Percentiles rank a stretch among this genome's conserved stretches.
Evolutionary conservation across 2,329 filamentous ascomycete species (phyloP).

Genomic region (Akanthomyces muscarius): DNA sequence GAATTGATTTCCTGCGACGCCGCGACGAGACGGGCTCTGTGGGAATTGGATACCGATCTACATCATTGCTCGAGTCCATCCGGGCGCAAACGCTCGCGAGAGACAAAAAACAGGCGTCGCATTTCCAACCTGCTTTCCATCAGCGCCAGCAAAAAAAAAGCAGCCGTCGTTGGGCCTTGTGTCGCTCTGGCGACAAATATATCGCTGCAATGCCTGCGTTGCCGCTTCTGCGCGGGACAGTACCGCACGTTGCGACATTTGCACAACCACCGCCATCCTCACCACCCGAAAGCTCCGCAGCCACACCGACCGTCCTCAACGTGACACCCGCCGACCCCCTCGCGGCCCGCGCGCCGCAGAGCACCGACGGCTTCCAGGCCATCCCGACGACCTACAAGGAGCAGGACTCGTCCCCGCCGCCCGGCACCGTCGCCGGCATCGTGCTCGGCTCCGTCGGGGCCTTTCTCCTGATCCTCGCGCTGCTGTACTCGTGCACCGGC

Average conservation of each 20-base stretch:
- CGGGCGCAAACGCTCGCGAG: too few relatives aligned
- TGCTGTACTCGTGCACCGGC: conserved; percentile 48
- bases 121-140: too few relatives aligned
- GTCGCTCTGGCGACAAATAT: too few relatives aligned
- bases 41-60: too few relatives aligned
- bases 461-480: conserved; percentile 49
- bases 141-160: too few relatives aligned
- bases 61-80: too few relatives aligned
- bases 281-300: neutral
- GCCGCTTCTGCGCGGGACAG: neutral
- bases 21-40: too few relatives aligned
- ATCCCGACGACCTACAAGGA: conserved; percentile 34
- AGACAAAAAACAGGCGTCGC: too few relatives aligned
- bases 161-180: too few relatives aligned
- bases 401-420: conserved; percentile 33
- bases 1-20: too few relatives aligned
- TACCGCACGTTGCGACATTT: neutral
- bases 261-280: neutral
- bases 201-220: neutral
- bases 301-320: neutral
- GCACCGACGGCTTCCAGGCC: conserved; percentile 23
- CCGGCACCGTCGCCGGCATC: conserved; percentile 42
- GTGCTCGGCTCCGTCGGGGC: conserved; percentile 44
- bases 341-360: conserved; percentile 13
- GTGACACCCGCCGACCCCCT: neutral